phyloP scores from a whole-genome alignment of 73 alveolate genomes.

The Paramecium pentaurelia region DNA sequence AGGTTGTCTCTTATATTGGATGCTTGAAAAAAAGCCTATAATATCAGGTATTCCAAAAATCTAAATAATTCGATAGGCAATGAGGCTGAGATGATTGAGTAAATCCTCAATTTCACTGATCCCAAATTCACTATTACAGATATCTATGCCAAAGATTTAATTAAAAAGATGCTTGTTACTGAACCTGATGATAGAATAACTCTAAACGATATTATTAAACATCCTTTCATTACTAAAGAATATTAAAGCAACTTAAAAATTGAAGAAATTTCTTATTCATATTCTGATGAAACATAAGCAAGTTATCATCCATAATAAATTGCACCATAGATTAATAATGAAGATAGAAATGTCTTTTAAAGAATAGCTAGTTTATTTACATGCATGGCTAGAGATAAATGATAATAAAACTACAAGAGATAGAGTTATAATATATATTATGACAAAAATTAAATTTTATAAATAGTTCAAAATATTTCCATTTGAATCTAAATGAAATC shows the following conservation, averaged over 20 bases:
- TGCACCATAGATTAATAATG: background rate
- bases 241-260: background rate
- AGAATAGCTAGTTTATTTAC: background rate
- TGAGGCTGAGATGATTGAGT: conserved; percentile 7
- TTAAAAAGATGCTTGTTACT: background rate
- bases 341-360: background rate
- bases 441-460: background rate
- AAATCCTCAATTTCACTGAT: background rate
- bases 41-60: background rate
- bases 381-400: background rate
- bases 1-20: conserved; percentile 62
- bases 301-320: background rate
- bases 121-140: background rate
- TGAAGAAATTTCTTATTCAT: background rate
- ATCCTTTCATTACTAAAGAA: background rate
- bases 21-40: conserved; percentile 13
- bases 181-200: background rate
- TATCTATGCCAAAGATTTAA: background rate
- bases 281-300: background rate
- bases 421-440: background rate
- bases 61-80: background rate
- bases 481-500: background rate
- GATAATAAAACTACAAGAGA: background rate
- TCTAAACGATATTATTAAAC: background rate
- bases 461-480: no score